Base-by-base conservation (phyloP, 2,329 filamentous ascomycete genomes). In the Sporothrix luriei region DNA sequence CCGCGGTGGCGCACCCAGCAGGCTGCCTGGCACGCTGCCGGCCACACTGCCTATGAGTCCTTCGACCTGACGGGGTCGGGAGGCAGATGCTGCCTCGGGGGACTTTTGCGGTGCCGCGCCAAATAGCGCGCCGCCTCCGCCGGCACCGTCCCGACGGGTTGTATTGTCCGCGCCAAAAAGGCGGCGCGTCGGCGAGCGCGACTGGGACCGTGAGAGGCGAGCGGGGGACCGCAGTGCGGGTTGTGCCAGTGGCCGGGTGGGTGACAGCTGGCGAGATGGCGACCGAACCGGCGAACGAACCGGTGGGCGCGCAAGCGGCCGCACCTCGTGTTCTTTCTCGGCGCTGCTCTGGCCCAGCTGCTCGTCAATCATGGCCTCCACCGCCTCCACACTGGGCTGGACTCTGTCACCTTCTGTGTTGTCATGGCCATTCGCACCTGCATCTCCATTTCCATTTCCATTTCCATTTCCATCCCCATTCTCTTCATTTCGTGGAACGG, bases 1-100 rank as follows among this genome's bases (percentile, higher is more conserved):
- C 69, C 78, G 77, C 0, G 81, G 80, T 21, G 77, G 76, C 4
- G 76, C 76, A 10, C 78, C 74, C 74, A 81, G 75, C 1, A 75
- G 76, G 21, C 80, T 81, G 4, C 73, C 76, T 0, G 48, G n/a
- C 1, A 52, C 29, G 16, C 38, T 29, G 33, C 49, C 29, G 21
- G 26, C 54, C 13, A 59, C n/a, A 21, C 40, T 21, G 3, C 65
- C 33, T n/a, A 38, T 33, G 16, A n/a, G 38, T 14, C 61, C 54
- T 7, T 33, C 43, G 19, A 19, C 13, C 3, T 26, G 26, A 10
- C 43, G 66, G 13, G 52, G 19, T 4, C 29, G 43, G 33, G 33
- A 5, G 9, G 33, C 33, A 33, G 33, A 33, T 10, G 13, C 54
- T 2, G 55, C 29, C 4, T 59, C 68, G 0, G 76, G 77, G 5